A percentile compares a stretch with the other conserved stretches of the same genome.
These are phyloP conservation scores for Boletus pseudopeckii DNA, from an alignment of 768 basidiomycete genomes.

Conservation along the genomic window DNA sequence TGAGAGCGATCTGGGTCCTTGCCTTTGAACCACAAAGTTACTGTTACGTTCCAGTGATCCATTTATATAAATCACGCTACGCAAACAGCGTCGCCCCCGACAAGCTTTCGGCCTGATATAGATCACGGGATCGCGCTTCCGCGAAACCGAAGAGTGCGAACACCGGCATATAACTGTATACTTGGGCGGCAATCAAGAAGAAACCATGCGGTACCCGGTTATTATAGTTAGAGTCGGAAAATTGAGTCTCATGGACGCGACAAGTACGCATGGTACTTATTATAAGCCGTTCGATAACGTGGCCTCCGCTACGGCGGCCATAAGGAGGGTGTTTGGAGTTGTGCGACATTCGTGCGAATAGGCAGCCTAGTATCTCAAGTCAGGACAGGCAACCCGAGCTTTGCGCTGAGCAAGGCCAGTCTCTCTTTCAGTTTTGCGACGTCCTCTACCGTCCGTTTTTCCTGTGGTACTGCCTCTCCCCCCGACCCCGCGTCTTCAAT, in stretches of 20 bases:
- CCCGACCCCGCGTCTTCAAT: constrained; percentile 40
- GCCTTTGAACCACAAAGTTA: neutral
- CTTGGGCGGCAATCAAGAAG: neutral
- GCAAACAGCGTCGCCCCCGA: neutral
- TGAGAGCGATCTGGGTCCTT: neutral
- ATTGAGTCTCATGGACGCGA: neutral
- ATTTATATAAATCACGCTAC: neutral
- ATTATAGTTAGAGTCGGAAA: neutral
- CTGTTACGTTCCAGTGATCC: neutral
- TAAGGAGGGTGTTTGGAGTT: neutral
- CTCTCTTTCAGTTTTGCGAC: constrained; percentile 38
- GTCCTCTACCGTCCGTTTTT: constrained; percentile 38
- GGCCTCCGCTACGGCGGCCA: neutral
- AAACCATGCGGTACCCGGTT: constrained; percentile 1
- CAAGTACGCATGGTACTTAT: neutral
- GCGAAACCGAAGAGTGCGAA: neutral
- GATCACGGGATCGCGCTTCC: neutral
- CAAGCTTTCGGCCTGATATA: neutral
- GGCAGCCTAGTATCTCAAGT: neutral
- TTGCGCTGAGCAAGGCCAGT: constrained; percentile 29
- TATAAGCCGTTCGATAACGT: neutral
- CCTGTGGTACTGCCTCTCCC: constrained; percentile 13
- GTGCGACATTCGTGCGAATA: neutral
- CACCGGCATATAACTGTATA: neutral
- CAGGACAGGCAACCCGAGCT: constrained; percentile 31